A percentile compares a stretch with the other conserved stretches of the same genome.
These are phyloP conservation scores for Stachybotrys echinatus DNA, from an alignment of 2,329 filamentous ascomycete genomes.

Conservation along the genomic window DNA sequence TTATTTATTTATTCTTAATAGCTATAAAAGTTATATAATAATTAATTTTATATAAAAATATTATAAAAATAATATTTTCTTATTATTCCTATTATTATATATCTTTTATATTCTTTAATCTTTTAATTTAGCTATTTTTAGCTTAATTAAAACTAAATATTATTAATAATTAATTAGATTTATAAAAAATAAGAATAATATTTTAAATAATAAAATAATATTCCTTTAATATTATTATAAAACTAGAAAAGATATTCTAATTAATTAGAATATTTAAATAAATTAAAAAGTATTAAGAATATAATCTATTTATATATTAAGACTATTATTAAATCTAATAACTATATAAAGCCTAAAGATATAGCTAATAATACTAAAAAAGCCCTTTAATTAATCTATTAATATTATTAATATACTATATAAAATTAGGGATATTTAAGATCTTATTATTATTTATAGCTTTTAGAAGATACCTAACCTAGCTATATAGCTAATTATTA, in stretches of 20 bases:
- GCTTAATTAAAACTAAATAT: constrained; percentile 1
- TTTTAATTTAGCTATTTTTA: constrained; percentile 3
- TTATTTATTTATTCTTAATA: neutral
- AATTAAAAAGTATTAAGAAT: neutral
- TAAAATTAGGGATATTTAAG: neutral
- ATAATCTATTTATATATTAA: neutral
- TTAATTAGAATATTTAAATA: neutral
- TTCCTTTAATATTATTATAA: neutral
- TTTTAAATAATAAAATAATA: neutral
- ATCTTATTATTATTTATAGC: neutral
- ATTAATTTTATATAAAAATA: constrained; percentile 6
- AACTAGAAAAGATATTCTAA: neutral
- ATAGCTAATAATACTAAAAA: neutral
- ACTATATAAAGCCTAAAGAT: neutral
- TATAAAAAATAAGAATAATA: neutral
- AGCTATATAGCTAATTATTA: neutral
- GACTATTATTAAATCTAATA: neutral
- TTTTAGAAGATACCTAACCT: neutral
- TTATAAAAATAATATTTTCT: neutral
- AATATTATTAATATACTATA: neutral
- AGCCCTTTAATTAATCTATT: neutral
- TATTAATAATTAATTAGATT: neutral
- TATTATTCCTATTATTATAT: constrained; percentile 2
- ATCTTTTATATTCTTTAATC: constrained; percentile 3
- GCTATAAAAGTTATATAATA: constrained; percentile 4